phyloP scores from a whole-genome alignment of 2,329 filamentous ascomycete genomes.

The Claviceps sorghi region DNA sequence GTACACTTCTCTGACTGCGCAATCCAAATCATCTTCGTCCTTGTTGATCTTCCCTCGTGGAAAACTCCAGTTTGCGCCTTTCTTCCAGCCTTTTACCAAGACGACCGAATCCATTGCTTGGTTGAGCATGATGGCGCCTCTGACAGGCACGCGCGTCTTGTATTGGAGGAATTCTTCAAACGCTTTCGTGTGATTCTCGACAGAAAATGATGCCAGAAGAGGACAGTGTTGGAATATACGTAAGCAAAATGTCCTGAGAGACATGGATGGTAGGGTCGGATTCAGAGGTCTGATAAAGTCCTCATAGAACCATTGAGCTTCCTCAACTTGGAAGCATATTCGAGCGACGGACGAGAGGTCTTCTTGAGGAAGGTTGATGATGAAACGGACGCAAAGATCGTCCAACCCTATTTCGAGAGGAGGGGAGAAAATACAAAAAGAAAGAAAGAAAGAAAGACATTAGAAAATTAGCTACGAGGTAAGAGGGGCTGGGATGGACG shows the following conservation, averaged over 20 bases:
- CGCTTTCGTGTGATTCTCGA: constrained; percentile 62
- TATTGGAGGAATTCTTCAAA: constrained; percentile 89
- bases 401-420: constrained; percentile 56
- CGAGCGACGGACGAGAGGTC: constrained; percentile 81
- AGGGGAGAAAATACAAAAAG: not conserved
- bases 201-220: constrained; percentile 65
- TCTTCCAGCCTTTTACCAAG: constrained; percentile 96
- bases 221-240: constrained; percentile 92
- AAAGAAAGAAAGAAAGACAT: not conserved
- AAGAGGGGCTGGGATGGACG: not conserved
- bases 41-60: constrained; percentile 97
- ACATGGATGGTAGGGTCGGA: constrained; percentile 70
- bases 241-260: constrained; percentile 71
- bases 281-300: constrained; percentile 92
- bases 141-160: constrained; percentile 86
- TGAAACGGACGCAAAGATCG: constrained; percentile 94
- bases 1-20: constrained; percentile 84
- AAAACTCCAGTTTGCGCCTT: constrained; percentile 90
- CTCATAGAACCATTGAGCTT: constrained; percentile 99
- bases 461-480: constrained; percentile 10
- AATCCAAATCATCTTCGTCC: constrained; percentile 85
- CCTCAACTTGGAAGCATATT: constrained; percentile 97
- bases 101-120: constrained; percentile 87
- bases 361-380: constrained; percentile 87
- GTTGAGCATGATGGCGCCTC: constrained; percentile 87